A percentile compares a stretch with the other conserved stretches of the same genome.
phyloP scores from a whole-genome alignment of 2,329 filamentous ascomycete species.

The Calonectria montana region DNA sequence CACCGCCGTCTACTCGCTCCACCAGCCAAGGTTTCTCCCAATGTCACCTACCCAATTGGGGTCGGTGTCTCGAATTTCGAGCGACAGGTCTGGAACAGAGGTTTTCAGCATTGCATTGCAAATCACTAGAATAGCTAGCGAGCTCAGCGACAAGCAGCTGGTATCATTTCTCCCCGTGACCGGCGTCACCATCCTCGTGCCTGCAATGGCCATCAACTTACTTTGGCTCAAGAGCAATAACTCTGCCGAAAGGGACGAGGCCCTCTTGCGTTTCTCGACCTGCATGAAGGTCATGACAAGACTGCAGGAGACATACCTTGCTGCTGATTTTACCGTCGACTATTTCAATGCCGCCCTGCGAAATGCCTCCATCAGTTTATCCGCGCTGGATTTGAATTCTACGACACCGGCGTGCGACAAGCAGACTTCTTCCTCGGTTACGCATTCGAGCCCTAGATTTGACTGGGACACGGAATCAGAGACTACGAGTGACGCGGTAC shows the following conservation, averaged over 20 bases:
- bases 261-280: neutral
- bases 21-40: neutral
- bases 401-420: neutral
- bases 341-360: neutral
- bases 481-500: neutral
- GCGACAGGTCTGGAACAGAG: neutral
- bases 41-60: neutral
- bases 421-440: neutral
- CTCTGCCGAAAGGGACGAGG: neutral
- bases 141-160: neutral
- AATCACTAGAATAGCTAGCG: neutral
- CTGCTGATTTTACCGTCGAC: neutral
- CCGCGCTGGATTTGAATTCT: neutral
- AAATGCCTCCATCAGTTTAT: neutral
- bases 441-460: neutral
- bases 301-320: neutral
- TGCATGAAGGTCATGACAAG: constrained; percentile 1
- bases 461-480: neutral
- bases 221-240: neutral
- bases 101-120: neutral
- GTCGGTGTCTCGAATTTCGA: neutral
- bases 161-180: neutral
- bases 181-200: neutral
- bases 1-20: neutral
- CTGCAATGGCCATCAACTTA: neutral